phyloP scores from a whole-genome alignment of 805 yeast genomes.

The Saccharomycopsis olivae region DNA sequence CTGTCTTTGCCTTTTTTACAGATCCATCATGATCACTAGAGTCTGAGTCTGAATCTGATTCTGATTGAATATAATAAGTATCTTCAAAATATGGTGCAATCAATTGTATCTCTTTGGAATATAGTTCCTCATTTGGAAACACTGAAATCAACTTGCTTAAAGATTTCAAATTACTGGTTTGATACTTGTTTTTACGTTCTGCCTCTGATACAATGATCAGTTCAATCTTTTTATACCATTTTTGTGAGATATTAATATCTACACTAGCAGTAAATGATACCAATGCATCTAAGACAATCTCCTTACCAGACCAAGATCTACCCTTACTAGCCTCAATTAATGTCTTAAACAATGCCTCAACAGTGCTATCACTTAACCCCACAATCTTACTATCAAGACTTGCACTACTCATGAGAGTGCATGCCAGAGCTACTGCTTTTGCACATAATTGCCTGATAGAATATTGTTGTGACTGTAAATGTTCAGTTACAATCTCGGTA shows the following conservation, averaged over 20 bases:
- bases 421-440: slow-evolving; percentile 47
- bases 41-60: slow-evolving; percentile 24
- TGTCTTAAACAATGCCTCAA: slow-evolving; percentile 35
- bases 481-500: slow-evolving; percentile 34
- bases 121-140: slow-evolving; percentile 26
- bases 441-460: slow-evolving; percentile 63
- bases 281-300: slow-evolving; percentile 58
- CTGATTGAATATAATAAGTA: slow-evolving; percentile 26
- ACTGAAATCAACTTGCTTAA: slow-evolving; percentile 39
- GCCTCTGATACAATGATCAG: slow-evolving; percentile 48
- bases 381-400: slow-evolving; percentile 23
- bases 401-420: slow-evolving; percentile 32
- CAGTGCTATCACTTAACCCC: slow-evolving; percentile 20
- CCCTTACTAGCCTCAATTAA: slow-evolving; percentile 59
- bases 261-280: slow-evolving; percentile 39
- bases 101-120: slow-evolving; percentile 27
- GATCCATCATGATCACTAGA: slow-evolving; percentile 19
- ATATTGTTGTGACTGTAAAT: slow-evolving; percentile 51
- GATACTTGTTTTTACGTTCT: slow-evolving; percentile 59
- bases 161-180: slow-evolving; percentile 39
- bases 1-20: slow-evolving; percentile 21
- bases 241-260: slow-evolving; percentile 21
- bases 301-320: slow-evolving; percentile 85
- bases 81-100: slow-evolving; percentile 27
- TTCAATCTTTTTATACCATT: slow-evolving; percentile 29